Evolutionary conservation across 148 eudicot genomes (phyloP).

Genomic region (Camellia granthamiana): DNA sequence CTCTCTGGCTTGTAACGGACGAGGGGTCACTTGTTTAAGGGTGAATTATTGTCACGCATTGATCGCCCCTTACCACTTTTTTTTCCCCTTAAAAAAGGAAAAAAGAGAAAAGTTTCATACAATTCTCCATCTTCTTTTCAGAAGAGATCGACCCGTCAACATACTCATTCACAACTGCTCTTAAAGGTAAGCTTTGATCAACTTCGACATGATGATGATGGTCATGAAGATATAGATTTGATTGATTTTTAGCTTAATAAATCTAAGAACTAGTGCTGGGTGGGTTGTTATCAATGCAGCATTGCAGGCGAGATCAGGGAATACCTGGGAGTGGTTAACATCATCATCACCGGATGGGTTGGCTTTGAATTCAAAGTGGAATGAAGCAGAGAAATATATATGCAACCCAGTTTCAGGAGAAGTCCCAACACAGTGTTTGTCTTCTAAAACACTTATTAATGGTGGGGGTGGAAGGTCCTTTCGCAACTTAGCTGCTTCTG

Average conservation of each 20-base stretch:
- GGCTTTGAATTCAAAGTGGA: conserved; percentile 85
- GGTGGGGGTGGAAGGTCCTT: conserved; percentile 49
- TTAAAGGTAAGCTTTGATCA: conserved; percentile 50
- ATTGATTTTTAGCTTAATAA: too few relatives aligned
- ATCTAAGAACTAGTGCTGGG: too few relatives aligned
- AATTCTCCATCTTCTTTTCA: conserved; percentile 22
- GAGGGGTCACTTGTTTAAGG: too few relatives aligned
- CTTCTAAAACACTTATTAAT: conserved; percentile 63
- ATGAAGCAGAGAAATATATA: conserved; percentile 91
- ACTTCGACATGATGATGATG: too few relatives aligned
- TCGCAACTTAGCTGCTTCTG: conserved; percentile 29
- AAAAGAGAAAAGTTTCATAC: not conserved
- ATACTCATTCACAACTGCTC: conserved; percentile 87
- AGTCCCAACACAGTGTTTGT: conserved; percentile 91
- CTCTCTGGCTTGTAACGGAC: not conserved
- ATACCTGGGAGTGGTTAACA: conserved; percentile 59
- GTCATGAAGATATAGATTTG: too few relatives aligned
- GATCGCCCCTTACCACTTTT: too few relatives aligned
- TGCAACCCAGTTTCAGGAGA: conserved; percentile 88
- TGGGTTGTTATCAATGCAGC: conserved; percentile 36
- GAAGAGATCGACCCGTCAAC: conserved; percentile 91
- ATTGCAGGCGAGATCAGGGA: conserved; percentile 72
- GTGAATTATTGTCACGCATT: too few relatives aligned
- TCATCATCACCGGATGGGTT: conserved; percentile 60
- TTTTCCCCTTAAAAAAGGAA: too few relatives aligned